These are phyloP conservation scores for Bonia amplexicaulis DNA, from an alignment of 176 grass and related monocot species.

Conservation along the genomic window DNA sequence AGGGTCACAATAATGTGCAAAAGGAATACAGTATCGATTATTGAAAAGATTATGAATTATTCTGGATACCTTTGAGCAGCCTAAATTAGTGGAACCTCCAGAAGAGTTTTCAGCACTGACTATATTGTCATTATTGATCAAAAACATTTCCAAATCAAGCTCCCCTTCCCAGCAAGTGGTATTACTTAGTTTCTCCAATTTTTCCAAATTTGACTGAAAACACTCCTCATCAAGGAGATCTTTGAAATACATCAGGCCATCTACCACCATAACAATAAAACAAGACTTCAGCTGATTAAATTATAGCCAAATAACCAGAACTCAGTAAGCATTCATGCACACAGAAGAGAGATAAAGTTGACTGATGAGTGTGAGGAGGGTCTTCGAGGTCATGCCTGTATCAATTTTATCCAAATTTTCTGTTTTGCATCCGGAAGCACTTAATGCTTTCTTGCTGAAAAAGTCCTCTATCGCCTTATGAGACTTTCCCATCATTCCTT, in stretches of 20 bases:
- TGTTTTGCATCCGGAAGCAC: slow-evolving; percentile 57
- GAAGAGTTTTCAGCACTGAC: slow-evolving; percentile 21
- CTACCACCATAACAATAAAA: slow-evolving; percentile 40
- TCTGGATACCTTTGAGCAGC: slow-evolving; percentile 45
- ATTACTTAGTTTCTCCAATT: slow-evolving; percentile 57
- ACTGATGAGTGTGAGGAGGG: neutral
- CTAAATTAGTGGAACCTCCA: slow-evolving; percentile 33
- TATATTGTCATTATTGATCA: slow-evolving; percentile 50
- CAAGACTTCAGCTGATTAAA: slow-evolving; percentile 21
- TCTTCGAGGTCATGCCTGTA: slow-evolving; percentile 47
- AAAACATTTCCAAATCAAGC: slow-evolving; percentile 66
- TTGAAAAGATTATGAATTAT: slow-evolving; percentile 26
- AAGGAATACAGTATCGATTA: slow-evolving; percentile 8
- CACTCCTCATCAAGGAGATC: slow-evolving; percentile 61
- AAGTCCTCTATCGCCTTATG: slow-evolving; percentile 57
- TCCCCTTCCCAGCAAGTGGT: slow-evolving; percentile 44
- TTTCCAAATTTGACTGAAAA: slow-evolving; percentile 56
- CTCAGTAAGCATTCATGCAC: neutral
- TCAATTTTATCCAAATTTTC: slow-evolving; percentile 66
- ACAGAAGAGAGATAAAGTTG: neutral
- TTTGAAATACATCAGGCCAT: slow-evolving; percentile 71
- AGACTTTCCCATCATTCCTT: slow-evolving; percentile 61
- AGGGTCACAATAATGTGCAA: neutral
- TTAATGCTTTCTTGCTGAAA: slow-evolving; percentile 52
- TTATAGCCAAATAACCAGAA: neutral